Percentiles rank a stretch among this genome's conserved stretches.
These are phyloP conservation scores for Monascus purpureus DNA, from an alignment of 495 filamentous ascomycete genomes.

Conservation along the genomic window DNA sequence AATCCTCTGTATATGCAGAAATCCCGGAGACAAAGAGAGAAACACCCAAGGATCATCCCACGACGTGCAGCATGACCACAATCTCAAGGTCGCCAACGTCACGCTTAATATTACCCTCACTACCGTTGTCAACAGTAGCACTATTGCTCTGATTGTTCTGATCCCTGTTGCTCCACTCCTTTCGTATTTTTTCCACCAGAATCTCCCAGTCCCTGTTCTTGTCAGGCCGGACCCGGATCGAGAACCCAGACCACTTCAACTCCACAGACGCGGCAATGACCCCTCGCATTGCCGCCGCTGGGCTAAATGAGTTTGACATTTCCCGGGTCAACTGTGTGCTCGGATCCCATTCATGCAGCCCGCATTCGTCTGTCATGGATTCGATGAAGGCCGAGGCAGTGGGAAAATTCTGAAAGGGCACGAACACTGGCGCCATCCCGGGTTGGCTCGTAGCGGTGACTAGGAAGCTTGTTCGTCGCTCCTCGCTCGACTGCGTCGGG, in stretches of 20 bases:
- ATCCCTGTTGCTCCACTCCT: constrained; percentile 1
- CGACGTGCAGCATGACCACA: constrained; percentile 4
- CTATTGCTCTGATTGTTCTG: no score
- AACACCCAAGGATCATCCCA: background rate
- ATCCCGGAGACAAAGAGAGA: no score
- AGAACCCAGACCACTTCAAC: constrained; percentile 4
- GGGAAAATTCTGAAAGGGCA: constrained; percentile 1
- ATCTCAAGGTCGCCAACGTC: constrained; percentile 1
- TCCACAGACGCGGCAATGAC: constrained; percentile 3
- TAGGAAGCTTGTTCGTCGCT: constrained; percentile 4
- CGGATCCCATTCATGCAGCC: background rate
- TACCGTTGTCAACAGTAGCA: no score
- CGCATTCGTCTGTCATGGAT: constrained; percentile 1
- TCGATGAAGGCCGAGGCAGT: constrained; percentile 5
- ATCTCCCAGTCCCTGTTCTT: constrained; percentile 5
- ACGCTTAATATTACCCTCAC: no score
- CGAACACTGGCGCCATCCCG: constrained; percentile 1
- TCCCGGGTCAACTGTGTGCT: constrained; percentile 1
- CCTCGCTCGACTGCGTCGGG: background rate
- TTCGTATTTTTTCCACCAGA: constrained; percentile 2
- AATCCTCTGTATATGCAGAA: no score
- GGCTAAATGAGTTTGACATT: background rate
- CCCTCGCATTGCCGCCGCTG: background rate
- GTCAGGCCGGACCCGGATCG: constrained; percentile 4
- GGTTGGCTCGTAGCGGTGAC: constrained; percentile 1